Evolutionary conservation across 371 early-diverging fungal species (phyloP).

Genomic region (Mucor indicus): DNA sequence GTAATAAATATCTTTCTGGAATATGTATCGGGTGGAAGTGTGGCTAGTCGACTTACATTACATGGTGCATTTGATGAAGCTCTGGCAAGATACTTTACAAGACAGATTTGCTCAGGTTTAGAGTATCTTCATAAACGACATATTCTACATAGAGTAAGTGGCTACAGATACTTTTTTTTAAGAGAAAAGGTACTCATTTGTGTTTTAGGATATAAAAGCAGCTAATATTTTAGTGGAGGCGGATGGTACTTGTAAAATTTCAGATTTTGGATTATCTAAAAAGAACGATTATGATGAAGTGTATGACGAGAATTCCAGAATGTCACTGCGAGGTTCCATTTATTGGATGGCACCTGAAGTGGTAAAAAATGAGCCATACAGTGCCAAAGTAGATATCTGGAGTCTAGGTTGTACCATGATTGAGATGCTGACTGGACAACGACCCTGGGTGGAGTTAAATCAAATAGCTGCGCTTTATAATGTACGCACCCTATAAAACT

Average conservation of each 20-base stretch:
- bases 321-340: constrained; percentile 66
- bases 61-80: constrained; percentile 75
- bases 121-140: constrained; percentile 88
- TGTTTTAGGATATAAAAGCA: constrained; percentile 91
- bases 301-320: constrained; percentile 53
- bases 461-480: constrained; percentile 73
- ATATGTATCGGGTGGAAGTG: constrained; percentile 86
- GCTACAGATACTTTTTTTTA: too few relatives aligned
- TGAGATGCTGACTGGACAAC: constrained; percentile 90
- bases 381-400: constrained; percentile 79
- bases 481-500: constrained; percentile 23
- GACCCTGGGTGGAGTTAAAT: constrained; percentile 77
- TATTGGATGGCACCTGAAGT: constrained; percentile 96
- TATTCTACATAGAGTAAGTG: constrained; percentile 75
- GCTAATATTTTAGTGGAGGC: constrained; percentile 88
- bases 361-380: constrained; percentile 72
- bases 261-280: constrained; percentile 97
- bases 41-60: constrained; percentile 63
- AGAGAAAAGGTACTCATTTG: too few relatives aligned
- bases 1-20: constrained; percentile 88
- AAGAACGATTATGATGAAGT: constrained; percentile 57
- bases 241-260: constrained; percentile 90
- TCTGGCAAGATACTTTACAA: constrained; percentile 76
- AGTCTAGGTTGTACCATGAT: constrained; percentile 83
- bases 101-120: constrained; percentile 84